Conservation (phyloP, 75 land plant genomes). For the Sequoia sempervirens region DNA sequence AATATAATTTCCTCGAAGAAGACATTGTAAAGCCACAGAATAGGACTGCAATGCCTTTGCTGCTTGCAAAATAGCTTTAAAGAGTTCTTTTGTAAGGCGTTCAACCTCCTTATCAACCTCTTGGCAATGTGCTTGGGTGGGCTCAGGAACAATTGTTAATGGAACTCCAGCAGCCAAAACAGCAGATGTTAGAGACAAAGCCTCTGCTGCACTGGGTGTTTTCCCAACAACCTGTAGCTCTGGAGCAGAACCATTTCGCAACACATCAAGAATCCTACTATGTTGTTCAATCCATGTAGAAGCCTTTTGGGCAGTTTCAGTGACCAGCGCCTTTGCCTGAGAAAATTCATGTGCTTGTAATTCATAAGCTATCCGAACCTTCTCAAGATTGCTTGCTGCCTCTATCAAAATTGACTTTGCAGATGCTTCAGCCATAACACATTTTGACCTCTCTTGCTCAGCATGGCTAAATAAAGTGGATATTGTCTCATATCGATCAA, state of each 20-base stretch:
- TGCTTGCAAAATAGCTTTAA: conserved; percentile 52
- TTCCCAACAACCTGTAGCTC: conserved; percentile 37
- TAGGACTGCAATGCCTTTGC: conserved; percentile 51
- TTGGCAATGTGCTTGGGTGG: conserved; percentile 75
- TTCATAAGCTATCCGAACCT: conserved; percentile 54
- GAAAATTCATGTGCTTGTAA: conserved; percentile 68
- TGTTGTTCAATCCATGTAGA: conserved; percentile 80
- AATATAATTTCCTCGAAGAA: conserved; percentile 76
- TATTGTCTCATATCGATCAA: conserved; percentile 63
- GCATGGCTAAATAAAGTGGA: conserved; percentile 48
- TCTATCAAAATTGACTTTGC: conserved; percentile 72
- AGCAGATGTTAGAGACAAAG: conserved; percentile 73
- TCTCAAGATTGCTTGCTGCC: conserved; percentile 60
- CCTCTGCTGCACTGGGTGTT: conserved; percentile 29
- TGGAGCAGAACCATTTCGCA: conserved; percentile 67
- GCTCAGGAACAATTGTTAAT: conserved; percentile 84
- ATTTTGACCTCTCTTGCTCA: conserved; percentile 70
- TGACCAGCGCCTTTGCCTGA: conserved; percentile 58
- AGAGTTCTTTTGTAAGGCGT: conserved; percentile 50
- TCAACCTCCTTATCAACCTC: conserved; percentile 87
- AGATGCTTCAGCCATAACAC: conserved; percentile 55
- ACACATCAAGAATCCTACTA: conserved; percentile 69
- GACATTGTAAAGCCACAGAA: conserved; percentile 66
- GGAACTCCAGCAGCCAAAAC: conserved; percentile 79
- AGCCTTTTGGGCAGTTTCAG: conserved; percentile 71